Evolutionary conservation across 768 basidiomycete genomes (phyloP), one percentile per base, ranked within the genome.

Genomic region (Rhizopogon vinicolor): DNA sequence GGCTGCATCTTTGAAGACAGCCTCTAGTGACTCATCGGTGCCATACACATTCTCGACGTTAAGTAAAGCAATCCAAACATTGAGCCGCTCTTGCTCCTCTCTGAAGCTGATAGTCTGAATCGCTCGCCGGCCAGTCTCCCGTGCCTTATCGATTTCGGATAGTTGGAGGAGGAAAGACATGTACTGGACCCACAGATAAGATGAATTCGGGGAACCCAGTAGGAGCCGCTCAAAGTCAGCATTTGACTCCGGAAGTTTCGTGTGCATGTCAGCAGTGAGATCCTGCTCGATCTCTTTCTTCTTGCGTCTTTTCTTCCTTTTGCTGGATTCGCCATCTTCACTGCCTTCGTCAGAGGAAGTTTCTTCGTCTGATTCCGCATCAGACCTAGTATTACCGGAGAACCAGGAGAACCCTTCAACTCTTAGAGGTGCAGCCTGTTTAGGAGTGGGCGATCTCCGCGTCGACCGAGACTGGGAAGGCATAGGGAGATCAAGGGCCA

Each of bases 131-230:
- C 86, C 95, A 51, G 94, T 86, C 67, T 89, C 86, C 43, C 93
- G 82, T 13, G 96, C 97, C 71, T 95, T 97, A 63, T 94, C 95
- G 53, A 97, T 76, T 72, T 99, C 96, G 31, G 95, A 92, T n/a
- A 99, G 81, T 61, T 93, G 93, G 10, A 98, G 77, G 64, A 95
- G 93, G 83, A 98, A 96, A 8, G 97, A 96, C 93, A 99, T 98
- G 70, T 94, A 99, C 69, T 98, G 95, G 56, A 99, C 87, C 97
- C 97, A 99, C 35, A 98, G 80, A 72, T 89, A 97, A 0, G 97
- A 98, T 7, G 95, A 98, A 67, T 97, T 93, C 1, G 97, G 96
- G 0, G 96, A 94, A 29, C 92, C 91, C 40, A 98, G 79, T 44
- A 99, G 80, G 37, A 91, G 74, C 12, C 97, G 84, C 70, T 99